Conservation (phyloP, 495 filamentous ascomycete species). For the Sporormia fimetaria region DNA sequence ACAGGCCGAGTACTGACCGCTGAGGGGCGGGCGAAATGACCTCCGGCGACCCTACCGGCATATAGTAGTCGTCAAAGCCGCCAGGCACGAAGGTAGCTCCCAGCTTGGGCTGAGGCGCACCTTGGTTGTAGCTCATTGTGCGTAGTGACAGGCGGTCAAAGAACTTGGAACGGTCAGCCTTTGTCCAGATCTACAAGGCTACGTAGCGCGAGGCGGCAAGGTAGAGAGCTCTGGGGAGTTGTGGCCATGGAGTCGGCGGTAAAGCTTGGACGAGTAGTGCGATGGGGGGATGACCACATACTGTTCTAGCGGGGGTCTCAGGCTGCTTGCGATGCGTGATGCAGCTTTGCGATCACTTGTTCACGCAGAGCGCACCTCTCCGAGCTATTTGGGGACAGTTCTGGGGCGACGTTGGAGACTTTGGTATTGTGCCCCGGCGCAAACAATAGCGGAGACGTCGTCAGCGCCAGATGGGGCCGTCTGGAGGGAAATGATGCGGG, state of each 20-base stretch:
- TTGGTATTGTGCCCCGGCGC: no score
- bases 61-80: conserved; percentile 78
- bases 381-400: no score
- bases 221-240: background rate
- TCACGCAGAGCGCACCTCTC: no score
- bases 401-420: no score
- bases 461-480: no score
- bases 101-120: conserved; percentile 32
- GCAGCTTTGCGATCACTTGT: no score
- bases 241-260: background rate
- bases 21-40: conserved; percentile 77
- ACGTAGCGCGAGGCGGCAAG: background rate
- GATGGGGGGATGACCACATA: no score
- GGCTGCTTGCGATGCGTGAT: no score
- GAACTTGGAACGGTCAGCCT: conserved; percentile 16
- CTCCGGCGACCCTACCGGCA: conserved; percentile 50
- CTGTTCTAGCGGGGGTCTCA: no score
- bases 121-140: conserved; percentile 27
- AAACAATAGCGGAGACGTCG: no score
- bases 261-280: background rate
- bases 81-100: conserved; percentile 88
- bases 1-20: conserved; percentile 57
- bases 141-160: conserved; percentile 2
- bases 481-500: no score
- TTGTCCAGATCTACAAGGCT: conserved; percentile 8